Percentiles rank a stretch among this genome's conserved stretches.
These are phyloP conservation scores for Wallacemonas rigidus DNA, from an alignment of 208 protist genomes.

Conservation along the genomic window DNA sequence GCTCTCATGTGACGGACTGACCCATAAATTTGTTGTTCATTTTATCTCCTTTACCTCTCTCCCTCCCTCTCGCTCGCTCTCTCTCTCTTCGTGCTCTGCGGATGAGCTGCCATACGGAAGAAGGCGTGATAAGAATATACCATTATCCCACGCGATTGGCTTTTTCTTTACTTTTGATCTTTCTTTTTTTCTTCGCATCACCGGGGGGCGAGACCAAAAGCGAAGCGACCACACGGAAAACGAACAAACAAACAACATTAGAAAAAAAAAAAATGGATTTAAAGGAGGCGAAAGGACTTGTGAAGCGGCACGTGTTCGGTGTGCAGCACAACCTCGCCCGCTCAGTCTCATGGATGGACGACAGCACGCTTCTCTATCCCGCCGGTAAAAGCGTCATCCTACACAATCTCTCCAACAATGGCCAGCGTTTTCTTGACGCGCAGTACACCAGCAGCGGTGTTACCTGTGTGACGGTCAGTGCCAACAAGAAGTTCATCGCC, in stretches of 20 bases:
- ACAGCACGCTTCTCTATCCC: conserved; percentile 88
- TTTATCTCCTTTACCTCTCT: too few species aligned
- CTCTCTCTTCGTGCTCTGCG: too few species aligned
- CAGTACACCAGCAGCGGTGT: conserved; percentile 75
- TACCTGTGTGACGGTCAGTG: conserved; percentile 89
- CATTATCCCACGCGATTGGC: too few species aligned
- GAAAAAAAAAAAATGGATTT: conserved; percentile 22
- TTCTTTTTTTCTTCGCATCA: conserved; percentile 16
- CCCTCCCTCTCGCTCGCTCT: too few species aligned
- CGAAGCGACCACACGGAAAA: neutral
- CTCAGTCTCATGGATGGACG: conserved; percentile 82
- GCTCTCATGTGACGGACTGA: too few species aligned
- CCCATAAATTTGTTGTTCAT: too few species aligned
- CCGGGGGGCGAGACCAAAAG: too few species aligned
- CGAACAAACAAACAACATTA: conserved; percentile 1
- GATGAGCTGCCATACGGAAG: too few species aligned
- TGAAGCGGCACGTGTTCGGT: conserved; percentile 87
- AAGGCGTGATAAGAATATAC: too few species aligned
- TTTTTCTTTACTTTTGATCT: neutral
- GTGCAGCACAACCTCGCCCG: conserved; percentile 60
- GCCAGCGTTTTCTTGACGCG: conserved; percentile 82
- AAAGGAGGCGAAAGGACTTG: conserved; percentile 50
- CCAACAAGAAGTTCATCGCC: conserved; percentile 95
- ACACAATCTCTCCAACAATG: conserved; percentile 81
- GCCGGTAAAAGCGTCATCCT: conserved; percentile 81